phyloP scores from a whole-genome alignment of 495 filamentous ascomycete genomes.

The Aspergillus leporis region DNA sequence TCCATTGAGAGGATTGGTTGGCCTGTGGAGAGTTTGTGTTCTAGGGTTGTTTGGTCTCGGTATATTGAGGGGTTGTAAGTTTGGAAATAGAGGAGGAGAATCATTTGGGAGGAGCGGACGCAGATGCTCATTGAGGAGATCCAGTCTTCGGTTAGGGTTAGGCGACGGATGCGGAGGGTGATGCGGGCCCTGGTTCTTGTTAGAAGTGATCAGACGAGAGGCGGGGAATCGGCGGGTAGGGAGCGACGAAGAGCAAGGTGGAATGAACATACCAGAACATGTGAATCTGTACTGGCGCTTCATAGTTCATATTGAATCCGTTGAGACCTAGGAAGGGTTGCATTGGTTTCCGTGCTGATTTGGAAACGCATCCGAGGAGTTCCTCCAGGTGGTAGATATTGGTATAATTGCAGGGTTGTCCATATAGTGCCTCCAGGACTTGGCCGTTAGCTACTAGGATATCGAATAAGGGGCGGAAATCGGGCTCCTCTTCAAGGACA shows the following conservation, averaged over 20 bases:
- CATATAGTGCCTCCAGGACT: not conserved
- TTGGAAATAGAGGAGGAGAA: conserved; percentile 5
- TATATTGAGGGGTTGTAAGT: not conserved
- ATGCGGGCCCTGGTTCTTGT: not conserved
- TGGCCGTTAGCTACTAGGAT: not conserved
- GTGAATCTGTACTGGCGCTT: not conserved
- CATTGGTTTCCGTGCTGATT: conserved; percentile 4
- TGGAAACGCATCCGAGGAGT: not conserved
- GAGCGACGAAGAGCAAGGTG: not conserved
- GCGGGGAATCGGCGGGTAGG: not conserved
- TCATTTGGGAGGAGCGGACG: conserved; percentile 3
- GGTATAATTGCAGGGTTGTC: not conserved
- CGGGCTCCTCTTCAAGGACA: not conserved
- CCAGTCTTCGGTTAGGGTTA: not conserved
- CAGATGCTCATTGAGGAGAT: conserved; percentile 6
- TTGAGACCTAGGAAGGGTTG: not conserved
- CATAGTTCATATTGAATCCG: conserved; percentile 1
- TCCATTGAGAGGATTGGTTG: not conserved
- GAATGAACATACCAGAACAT: not conserved
- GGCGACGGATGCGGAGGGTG: not conserved
- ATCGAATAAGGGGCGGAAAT: not conserved
- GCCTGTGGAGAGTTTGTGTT: not conserved
- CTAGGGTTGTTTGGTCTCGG: not conserved
- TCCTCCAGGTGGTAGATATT: not conserved
- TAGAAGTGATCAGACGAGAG: no score